Percentiles rank a stretch among this genome's conserved stretches.
These are phyloP conservation scores for Cylindrotheca fusiformis DNA, from an alignment of 108 stramenopile species.

Conservation along the genomic window DNA sequence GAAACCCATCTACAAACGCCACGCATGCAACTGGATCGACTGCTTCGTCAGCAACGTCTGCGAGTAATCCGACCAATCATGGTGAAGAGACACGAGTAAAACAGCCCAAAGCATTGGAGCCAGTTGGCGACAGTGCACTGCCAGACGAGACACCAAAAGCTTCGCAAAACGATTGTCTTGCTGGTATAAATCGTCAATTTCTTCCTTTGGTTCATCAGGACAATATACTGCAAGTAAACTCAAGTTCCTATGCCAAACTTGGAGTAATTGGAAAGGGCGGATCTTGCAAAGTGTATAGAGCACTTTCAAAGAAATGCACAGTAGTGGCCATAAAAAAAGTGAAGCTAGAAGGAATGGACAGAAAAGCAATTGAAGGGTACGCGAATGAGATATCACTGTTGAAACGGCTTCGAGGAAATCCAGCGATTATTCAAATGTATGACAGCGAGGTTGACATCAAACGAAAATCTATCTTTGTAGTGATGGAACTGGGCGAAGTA, in stretches of 20 bases:
- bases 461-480: conserved; percentile 79
- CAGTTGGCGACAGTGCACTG: background rate
- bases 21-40: conserved; percentile 2
- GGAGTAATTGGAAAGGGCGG: conserved; percentile 96
- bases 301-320: conserved; percentile 70
- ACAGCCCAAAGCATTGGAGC: background rate
- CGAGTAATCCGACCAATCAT: background rate
- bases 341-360: conserved; percentile 83
- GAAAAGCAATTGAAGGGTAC: conserved; percentile 86
- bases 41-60: background rate
- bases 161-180: background rate
- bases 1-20: background rate
- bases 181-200: conserved; percentile 47
- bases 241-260: conserved; percentile 81
- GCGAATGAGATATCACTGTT: conserved; percentile 96
- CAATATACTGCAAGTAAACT: conserved; percentile 85
- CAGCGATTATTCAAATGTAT: conserved; percentile 89
- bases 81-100: background rate
- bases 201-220: conserved; percentile 71
- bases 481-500: conserved; percentile 96
- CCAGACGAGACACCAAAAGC: background rate
- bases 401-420: conserved; percentile 83
- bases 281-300: conserved; percentile 93
- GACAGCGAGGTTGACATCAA: conserved; percentile 88
- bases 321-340: conserved; percentile 97